Base-by-base conservation (phyloP, 805 yeast genomes). In the Lipomyces chichibuensis region DNA sequence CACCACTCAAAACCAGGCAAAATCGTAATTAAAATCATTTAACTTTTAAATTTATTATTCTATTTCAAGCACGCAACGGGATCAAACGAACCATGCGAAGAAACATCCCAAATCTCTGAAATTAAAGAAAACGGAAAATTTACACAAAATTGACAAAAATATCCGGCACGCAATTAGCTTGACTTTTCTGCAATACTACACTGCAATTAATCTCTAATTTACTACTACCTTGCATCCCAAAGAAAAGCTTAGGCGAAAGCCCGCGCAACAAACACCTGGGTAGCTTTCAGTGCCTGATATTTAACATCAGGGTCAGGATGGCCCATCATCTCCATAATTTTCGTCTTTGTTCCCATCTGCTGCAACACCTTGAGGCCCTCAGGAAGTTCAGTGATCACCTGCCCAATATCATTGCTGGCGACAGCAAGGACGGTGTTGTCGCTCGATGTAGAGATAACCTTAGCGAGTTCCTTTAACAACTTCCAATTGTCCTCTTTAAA, bases 211-310 rank as follows among this genome's bases (percentile, higher is more conserved):
- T 8, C n/a, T 25, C 61, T n/a, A 39, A 17, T 39, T 58, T 43
- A 20, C 23, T 20, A 7, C 43, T 27, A n/a, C 20, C 17, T 6
- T 37, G 9, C 29, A 11, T 25, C 53, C 14, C 20, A 23, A 37
- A 23, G 4, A 39, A 54, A 71, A 54, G 4, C 32, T 35, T 63
- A 68, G 17, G 65, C 67, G 43, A 89, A 85, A n/a, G 89, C 84
- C 75, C 91, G 92, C 2, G 97, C 92, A 63, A 95, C 96, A 74
- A 95, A 86, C 65, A 88, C 85, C 81, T 95, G 99, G n/a, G 97
- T 91, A 3, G 98, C 92, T 78, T 91, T 91, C 75, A 95, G 84
- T 1, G 98, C 98, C 81, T 94, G 97, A 77, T 89, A 95, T 77
- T 94, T 91, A 72, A 95, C 93, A 76, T 91, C 95, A 27, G 93